Evolutionary conservation across 805 yeast species (phyloP).

Genomic region (Metschnikowia dekortorum): DNA sequence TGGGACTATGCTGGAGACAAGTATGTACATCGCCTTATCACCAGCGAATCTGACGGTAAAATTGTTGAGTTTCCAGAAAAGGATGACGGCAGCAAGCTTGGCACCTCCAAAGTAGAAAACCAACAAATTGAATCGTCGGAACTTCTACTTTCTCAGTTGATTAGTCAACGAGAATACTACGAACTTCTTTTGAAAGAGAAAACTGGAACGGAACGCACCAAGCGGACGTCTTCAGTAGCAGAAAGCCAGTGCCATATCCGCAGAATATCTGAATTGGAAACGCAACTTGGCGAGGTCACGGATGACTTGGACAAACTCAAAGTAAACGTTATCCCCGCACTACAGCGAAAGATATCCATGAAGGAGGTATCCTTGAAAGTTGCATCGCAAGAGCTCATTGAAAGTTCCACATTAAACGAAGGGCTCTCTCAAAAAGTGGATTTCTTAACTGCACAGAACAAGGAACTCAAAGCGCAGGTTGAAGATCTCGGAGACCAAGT

Average conservation of each 20-base stretch:
- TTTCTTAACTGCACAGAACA: conserved; percentile 23
- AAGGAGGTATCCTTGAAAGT: conserved; percentile 27
- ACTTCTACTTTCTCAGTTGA: conserved; percentile 71
- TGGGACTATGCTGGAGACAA: conserved; percentile 95
- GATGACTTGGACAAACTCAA: conserved; percentile 20
- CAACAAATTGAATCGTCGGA: conserved; percentile 65
- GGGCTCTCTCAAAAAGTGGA: conserved; percentile 39
- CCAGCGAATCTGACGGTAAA: conserved; percentile 86
- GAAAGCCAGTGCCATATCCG: conserved; percentile 3
- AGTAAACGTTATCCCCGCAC: conserved; percentile 27
- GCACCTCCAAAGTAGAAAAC: conserved; percentile 2
- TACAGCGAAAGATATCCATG: conserved; percentile 27
- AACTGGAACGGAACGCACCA: conserved; percentile 8
- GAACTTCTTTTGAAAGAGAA: conserved; percentile 42
- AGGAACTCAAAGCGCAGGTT: conserved; percentile 34
- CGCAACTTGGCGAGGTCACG: conserved; percentile 16
- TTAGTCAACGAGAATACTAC: conserved; percentile 80
- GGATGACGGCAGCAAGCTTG: conserved; percentile 4
- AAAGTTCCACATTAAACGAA: conserved; percentile 32
- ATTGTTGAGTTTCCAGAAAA: conserved; percentile 66
- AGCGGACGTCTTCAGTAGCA: conserved; percentile 13
- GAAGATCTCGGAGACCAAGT: conserved; percentile 58
- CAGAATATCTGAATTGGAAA: conserved; percentile 22
- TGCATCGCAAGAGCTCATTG: conserved; percentile 30
- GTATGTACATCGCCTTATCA: conserved; percentile 81